Evolutionary conservation across 305 asterid genomes (phyloP), one percentile per base, ranked within the genome.

Genomic region (Fraxinus platypoda): DNA sequence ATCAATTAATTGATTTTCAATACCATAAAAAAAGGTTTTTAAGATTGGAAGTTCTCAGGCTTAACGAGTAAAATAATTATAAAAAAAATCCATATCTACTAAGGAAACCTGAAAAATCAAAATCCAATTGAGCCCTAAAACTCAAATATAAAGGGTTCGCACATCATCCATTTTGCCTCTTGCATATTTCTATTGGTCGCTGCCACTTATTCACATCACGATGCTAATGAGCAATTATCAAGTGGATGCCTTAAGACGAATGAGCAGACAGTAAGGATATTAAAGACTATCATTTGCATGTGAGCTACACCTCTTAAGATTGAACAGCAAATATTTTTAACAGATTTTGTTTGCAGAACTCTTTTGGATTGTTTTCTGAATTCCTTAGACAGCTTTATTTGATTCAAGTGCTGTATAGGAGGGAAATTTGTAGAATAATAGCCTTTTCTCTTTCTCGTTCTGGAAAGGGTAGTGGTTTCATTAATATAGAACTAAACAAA

Each of bases 381-480:
- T 25, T 66, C 34, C 74, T 4, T 26, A 25, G 74, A 66, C 74
- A 28, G 35, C 74, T 66, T 25, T 66, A 28, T 11, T 66, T 66
- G 74, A 66, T 66, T 57, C 78, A 75, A 75, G 84, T 62, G 77
- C 62, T 62, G 64, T 46, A 6, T 15, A 21, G 81, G 46, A 79
- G 62, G 54, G 33, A 78, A 76, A 66, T 75, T 59, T 38, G 41
- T 30, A 81, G 43, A n/a, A 62, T 43, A 71, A 38, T 11, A 12
- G 30, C 62, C 54, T 30, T 25, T 17, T 17, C 4, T 73, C 74
- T 30, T 37, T 21, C 26, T 19, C 68, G 66, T 34, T 77, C 75
- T 49, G 52, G 43, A 84, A 74, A 78, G n/a, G 54, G 80, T 49
- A 73, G 37, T 41, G 54, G 74, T 66, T 66, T 76, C 46, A 81